Conservation (phyloP, 2,329 filamentous ascomycete genomes). For the Fusarium xylarioides region DNA sequence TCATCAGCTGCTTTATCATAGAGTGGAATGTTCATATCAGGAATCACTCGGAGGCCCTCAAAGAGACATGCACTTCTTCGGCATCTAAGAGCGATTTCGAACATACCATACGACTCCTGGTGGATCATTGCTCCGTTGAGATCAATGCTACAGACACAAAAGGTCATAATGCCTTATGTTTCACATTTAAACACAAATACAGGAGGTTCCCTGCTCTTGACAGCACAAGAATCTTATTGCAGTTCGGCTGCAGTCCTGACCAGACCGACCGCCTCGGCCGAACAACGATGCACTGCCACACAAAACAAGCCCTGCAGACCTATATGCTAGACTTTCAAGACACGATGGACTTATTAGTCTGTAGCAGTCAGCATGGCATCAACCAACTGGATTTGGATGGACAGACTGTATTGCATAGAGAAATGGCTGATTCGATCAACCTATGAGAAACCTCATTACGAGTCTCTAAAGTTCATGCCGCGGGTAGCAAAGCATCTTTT, state of each 20-base stretch:
- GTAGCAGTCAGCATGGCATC: rapidly evolving
- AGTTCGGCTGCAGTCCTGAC: neutral
- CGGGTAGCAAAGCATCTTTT: rapidly evolving
- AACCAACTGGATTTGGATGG: neutral
- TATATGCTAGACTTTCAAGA: neutral
- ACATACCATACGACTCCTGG: rapidly evolving
- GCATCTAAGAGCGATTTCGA: neutral
- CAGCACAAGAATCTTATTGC: neutral
- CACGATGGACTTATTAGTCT: rapidly evolving
- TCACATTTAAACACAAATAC: too few relatives aligned
- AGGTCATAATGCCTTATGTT: neutral
- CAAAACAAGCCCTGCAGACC: too few relatives aligned
- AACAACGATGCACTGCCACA: neutral
- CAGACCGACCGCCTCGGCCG: rapidly evolving
- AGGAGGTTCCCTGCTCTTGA: neutral
- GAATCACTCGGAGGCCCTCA: rapidly evolving
- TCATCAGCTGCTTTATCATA: neutral
- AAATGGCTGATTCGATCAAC: too few relatives aligned
- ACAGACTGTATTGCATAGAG: neutral
- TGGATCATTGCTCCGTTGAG: neutral
- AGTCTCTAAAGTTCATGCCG: too few relatives aligned
- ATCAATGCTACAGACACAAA: rapidly evolving
- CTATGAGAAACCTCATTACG: too few relatives aligned
- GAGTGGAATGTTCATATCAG: neutral
- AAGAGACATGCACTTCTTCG: rapidly evolving